A percentile compares a stretch with the other conserved stretches of the same genome.
phyloP scores from a whole-genome alignment of 163 green algal species.

The Coccomyxa subellipsoidea region DNA sequence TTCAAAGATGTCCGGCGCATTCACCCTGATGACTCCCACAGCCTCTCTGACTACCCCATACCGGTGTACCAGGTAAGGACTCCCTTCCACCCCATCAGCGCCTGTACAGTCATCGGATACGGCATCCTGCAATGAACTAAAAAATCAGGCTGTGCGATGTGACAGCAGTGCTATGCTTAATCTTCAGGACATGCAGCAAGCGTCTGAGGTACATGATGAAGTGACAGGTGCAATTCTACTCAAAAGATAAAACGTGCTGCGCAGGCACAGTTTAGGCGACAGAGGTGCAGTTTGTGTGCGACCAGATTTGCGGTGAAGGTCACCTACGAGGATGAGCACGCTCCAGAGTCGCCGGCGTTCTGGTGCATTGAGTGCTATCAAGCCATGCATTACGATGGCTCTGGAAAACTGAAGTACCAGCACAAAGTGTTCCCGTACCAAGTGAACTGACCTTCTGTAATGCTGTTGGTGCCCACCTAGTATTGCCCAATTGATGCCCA shows the following conservation, averaged over 20 bases:
- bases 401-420: slow-evolving; percentile 9
- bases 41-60: slow-evolving; percentile 25
- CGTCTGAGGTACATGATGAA: no score
- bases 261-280: background rate
- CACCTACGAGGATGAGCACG: slow-evolving; percentile 35
- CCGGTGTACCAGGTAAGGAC: slow-evolving; percentile 1
- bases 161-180: no score
- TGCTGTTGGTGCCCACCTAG: no score
- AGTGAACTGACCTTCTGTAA: slow-evolving; percentile 16
- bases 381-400: slow-evolving; percentile 34
- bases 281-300: slow-evolving; percentile 9
- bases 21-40: slow-evolving; percentile 25
- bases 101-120: no score
- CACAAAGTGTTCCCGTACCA: slow-evolving; percentile 31
- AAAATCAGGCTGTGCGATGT: no score
- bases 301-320: slow-evolving; percentile 20
- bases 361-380: slow-evolving; percentile 45
- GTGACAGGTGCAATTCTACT: background rate
- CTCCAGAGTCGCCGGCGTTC: slow-evolving; percentile 32
- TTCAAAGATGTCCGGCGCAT: slow-evolving; percentile 31
- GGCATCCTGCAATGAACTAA: no score
- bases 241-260: background rate
- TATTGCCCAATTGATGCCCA: no score
- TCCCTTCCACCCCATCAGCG: background rate
- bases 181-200: no score